phyloP scores from a whole-genome alignment of 2,329 filamentous ascomycete genomes.

The Nectriaceae sp. region DNA sequence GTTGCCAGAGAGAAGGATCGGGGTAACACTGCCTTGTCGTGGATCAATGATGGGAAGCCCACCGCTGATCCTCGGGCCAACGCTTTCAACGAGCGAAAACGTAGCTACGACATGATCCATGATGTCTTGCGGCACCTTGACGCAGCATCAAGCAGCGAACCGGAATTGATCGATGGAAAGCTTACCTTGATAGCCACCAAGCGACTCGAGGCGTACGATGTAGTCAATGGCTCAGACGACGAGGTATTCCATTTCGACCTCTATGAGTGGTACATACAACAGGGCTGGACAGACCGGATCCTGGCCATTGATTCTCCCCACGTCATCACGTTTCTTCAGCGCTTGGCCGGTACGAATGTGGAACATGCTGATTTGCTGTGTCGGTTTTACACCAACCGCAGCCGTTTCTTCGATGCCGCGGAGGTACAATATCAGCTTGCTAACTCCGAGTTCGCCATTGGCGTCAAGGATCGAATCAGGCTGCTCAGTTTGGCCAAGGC shows the following conservation, averaged over 20 bases:
- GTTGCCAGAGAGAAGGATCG: constrained; percentile 86
- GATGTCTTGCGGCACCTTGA: constrained; percentile 80
- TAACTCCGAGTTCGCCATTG: constrained; percentile 75
- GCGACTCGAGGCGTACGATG: constrained; percentile 83
- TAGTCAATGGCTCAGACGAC: constrained; percentile 85
- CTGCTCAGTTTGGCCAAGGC: constrained; percentile 89
- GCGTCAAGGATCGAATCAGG: constrained; percentile 83
- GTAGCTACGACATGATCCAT: constrained; percentile 87
- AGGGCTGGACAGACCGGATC: constrained; percentile 83
- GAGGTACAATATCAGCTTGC: constrained; percentile 83
- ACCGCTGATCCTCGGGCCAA: constrained; percentile 67
- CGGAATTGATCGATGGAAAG: constrained; percentile 76
- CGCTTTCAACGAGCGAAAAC: constrained; percentile 70
- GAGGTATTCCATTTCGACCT: constrained; percentile 94
- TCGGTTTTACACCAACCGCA: constrained; percentile 85
- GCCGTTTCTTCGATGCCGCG: constrained; percentile 83
- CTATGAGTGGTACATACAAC: constrained; percentile 95
- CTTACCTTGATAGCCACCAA: constrained; percentile 76
- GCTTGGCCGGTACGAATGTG: constrained; percentile 70
- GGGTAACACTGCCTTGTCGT: constrained; percentile 80
- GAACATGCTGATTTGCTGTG: constrained; percentile 88
- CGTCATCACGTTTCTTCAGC: constrained; percentile 82
- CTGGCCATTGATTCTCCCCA: constrained; percentile 82
- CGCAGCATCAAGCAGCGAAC: constrained; percentile 64
- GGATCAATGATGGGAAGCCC: constrained; percentile 83